These are phyloP conservation scores for Aspergillus amoenus DNA, from an alignment of 2,329 filamentous ascomycete species.

Conservation along the genomic window DNA sequence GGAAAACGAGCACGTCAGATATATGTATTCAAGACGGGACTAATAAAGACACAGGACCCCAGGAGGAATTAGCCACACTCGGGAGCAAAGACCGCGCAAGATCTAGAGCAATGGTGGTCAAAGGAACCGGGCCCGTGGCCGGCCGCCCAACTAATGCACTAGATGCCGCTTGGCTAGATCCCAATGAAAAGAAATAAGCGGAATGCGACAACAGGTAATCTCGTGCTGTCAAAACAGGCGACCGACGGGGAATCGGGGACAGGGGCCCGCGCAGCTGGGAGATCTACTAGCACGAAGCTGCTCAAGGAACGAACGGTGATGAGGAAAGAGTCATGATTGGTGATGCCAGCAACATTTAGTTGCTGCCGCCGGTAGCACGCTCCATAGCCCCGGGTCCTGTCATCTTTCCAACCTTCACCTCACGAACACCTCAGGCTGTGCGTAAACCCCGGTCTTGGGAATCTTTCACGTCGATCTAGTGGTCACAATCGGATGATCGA, in stretches of 20 bases:
- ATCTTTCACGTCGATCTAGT: conserved; percentile 19
- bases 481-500: not conserved
- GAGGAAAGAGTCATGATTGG: conserved; percentile 1
- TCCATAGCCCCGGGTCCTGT: conserved; percentile 27
- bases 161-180: not conserved
- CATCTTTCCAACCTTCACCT: conserved; percentile 5
- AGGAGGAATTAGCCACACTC: conserved; percentile 3
- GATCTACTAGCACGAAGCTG: conserved; percentile 15
- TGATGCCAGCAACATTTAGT: conserved; percentile 12
- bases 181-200: conserved; percentile 2
- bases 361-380: conserved; percentile 19
- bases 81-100: conserved; percentile 7
- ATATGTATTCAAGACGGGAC: not conserved
- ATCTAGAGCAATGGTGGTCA: conserved; percentile 13
- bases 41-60: not conserved
- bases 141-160: not conserved
- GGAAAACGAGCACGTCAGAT: conserved; percentile 6
- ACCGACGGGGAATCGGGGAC: conserved; percentile 14
- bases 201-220: conserved; percentile 3
- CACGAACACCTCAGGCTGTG: conserved; percentile 1
- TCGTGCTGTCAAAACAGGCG: conserved; percentile 15
- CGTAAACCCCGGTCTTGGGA: conserved; percentile 10
- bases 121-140: conserved; percentile 1
- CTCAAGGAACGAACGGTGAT: conserved; percentile 15
- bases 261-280: conserved; percentile 11